Base-by-base conservation (phyloP, 305 asterid species). In the Stenogyne calaminthoides region DNA sequence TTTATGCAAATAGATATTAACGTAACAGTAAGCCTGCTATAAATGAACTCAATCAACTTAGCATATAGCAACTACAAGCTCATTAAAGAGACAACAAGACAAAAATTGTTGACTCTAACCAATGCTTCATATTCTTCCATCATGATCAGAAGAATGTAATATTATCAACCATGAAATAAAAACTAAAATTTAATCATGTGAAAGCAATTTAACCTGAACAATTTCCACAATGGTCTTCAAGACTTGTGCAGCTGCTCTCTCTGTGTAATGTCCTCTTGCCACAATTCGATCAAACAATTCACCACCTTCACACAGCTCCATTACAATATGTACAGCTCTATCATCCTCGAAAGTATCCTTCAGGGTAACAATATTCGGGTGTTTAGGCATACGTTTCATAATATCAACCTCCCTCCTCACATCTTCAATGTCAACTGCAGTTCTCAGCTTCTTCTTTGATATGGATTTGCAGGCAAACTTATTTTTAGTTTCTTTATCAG, bases 221-320 rank as follows among this genome's bases (percentile, higher is more conserved):
- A 91, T 88, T 89, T 91, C 91, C 25, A 88, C 86, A 75, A 91
- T 86, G 59, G 96, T 91, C 84, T 73, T 86, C 93, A 86, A 80
- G 60, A 88, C 85, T 62, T 54, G 61, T 0, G 97, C 93, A n/a
- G 97, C 93, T 51, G 93, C 96, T 72, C 91, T 83, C 77, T 91
- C 97, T 0, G 93, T 91, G 60, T 91, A 91, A 80, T 91, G 96
- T 8, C 97, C 97, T 67, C 93, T 78, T 1, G 97, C 95, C 55
- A 91, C 97, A 59, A 91, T 91, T 46, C 97, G 82, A 54, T 91
- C 97, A 37, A 91, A 91, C 80, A 91, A 78, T 70, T 88, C 97
- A n/a, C 95, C 95, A 22, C 96, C 96, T 75, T 88, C 96, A 54
- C 96, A 90, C 27, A 90, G 76, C 69, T 91, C 97, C 97, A 91